Evolutionary conservation across 495 filamentous ascomycete genomes (phyloP).

Genomic region (Cenococcum geophilum): DNA sequence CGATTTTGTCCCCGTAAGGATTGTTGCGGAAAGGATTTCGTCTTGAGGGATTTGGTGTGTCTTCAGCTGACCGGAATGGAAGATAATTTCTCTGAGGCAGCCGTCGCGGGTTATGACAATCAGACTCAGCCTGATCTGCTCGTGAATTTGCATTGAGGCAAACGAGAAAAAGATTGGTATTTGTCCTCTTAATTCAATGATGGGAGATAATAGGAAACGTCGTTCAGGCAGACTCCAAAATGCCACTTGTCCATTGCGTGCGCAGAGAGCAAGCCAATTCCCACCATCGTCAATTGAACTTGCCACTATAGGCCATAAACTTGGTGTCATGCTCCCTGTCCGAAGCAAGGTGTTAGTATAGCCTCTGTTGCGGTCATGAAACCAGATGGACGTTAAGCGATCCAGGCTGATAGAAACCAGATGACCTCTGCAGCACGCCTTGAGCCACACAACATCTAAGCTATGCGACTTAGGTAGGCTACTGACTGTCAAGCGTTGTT

Average conservation of each 20-base stretch:
- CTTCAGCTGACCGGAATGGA: conserved; percentile 20
- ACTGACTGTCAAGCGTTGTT: conserved; percentile 49
- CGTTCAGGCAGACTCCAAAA: conserved; percentile 53
- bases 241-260: conserved; percentile 47
- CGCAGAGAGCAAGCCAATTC: conserved; percentile 58
- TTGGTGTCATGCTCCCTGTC: conserved; percentile 35
- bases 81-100: conserved; percentile 47
- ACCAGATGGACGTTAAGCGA: conserved; percentile 54
- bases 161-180: conserved; percentile 57
- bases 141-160: conserved; percentile 25
- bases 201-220: conserved; percentile 45
- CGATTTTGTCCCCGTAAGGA: conserved; percentile 17
- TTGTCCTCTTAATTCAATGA: conserved; percentile 47
- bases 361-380: conserved; percentile 36
- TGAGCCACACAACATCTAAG: conserved; percentile 58
- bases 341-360: conserved; percentile 34
- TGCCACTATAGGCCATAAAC: conserved; percentile 54
- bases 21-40: conserved; percentile 9
- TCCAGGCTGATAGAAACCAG: conserved; percentile 63
- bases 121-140: conserved; percentile 33
- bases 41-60: conserved; percentile 28
- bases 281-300: conserved; percentile 54
- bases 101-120: conserved; percentile 55
- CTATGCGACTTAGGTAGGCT: conserved; percentile 55
- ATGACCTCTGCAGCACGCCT: conserved; percentile 51